Conservation (phyloP, 495 filamentous ascomycete genomes). For the Cercophora sp. region DNA sequence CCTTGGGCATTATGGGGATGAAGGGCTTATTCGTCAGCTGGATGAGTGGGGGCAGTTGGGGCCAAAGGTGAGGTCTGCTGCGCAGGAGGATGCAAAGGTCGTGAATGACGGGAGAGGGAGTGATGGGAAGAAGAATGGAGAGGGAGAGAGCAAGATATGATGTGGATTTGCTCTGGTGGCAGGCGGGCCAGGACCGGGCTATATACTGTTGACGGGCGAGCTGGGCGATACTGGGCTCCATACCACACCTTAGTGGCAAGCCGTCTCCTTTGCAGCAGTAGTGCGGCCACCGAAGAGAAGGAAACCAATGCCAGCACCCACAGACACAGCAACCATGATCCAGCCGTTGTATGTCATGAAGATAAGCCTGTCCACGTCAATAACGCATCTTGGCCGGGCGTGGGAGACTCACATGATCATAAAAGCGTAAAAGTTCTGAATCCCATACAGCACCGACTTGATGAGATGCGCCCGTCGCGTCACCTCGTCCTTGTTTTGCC, state of each 20-base stretch:
- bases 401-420: conserved; percentile 84
- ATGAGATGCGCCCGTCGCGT: conserved; percentile 62
- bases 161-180: no score
- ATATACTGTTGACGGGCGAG: no score
- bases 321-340: conserved; percentile 88
- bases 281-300: conserved; percentile 70
- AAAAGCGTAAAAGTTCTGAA: conserved; percentile 97
- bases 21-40: conserved; percentile 64
- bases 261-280: conserved; percentile 72
- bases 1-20: conserved; percentile 76
- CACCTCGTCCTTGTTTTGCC: conserved; percentile 51
- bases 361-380: conserved; percentile 81
- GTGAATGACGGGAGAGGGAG: conserved; percentile 56
- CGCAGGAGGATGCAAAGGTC: conserved; percentile 51
- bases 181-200: no score
- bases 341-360: conserved; percentile 99
- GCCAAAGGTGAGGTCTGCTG: conserved; percentile 51
- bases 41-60: conserved; percentile 56
- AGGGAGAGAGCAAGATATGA: conserved; percentile 43
- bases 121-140: conserved; percentile 45
- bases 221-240: no score
- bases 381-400: no score
- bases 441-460: conserved; percentile 79
- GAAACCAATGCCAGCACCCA: conserved; percentile 88
- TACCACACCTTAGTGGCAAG: conserved; percentile 71